Conservation (phyloP, 306 rosid genomes). For the Coriaria nepalensis region DNA sequence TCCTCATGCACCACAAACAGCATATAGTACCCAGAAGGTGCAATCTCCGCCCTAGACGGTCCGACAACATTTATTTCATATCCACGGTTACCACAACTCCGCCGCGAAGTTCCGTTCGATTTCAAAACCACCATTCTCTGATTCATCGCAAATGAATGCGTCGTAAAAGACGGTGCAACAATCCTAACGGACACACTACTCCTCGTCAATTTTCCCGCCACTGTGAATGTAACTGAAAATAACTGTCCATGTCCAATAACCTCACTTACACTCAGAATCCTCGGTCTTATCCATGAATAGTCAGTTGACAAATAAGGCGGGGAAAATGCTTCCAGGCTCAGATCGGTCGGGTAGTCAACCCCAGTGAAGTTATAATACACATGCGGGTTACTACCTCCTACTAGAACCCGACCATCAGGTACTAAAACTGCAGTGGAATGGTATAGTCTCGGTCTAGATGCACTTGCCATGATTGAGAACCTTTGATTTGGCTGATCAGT, state of each 20-base stretch:
- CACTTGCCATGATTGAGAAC: slow-evolving; percentile 30
- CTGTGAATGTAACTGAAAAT: slow-evolving; percentile 25
- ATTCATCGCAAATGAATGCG: slow-evolving; percentile 58
- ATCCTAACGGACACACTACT: slow-evolving; percentile 39
- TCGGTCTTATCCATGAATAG: slow-evolving; percentile 24
- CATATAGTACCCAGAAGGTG: slow-evolving; percentile 49
- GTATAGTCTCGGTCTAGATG: slow-evolving; percentile 41
- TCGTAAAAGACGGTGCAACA: slow-evolving; percentile 54
- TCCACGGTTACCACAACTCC: not conserved
- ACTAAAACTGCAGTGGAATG: slow-evolving; percentile 51
- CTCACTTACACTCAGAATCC: slow-evolving; percentile 8
- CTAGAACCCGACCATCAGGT: slow-evolving; percentile 44
- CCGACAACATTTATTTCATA: slow-evolving; percentile 33
- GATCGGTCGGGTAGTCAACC: slow-evolving; percentile 53
- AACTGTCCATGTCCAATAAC: slow-evolving; percentile 20
- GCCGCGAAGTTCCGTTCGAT: slow-evolving; percentile 9
- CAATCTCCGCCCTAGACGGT: slow-evolving; percentile 42
- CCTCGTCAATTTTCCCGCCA: slow-evolving; percentile 3
- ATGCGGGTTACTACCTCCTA: slow-evolving; percentile 78
- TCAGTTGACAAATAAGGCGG: slow-evolving; percentile 45
- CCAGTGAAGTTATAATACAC: slow-evolving; percentile 38
- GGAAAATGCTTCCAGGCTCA: slow-evolving; percentile 58
- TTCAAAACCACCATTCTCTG: slow-evolving; percentile 64
- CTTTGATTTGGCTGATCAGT: not conserved
- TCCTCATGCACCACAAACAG: slow-evolving; percentile 49